These are phyloP conservation scores for Rhodotorula diobovata DNA, from an alignment of 768 basidiomycete genomes.

Conservation along the genomic window DNA sequence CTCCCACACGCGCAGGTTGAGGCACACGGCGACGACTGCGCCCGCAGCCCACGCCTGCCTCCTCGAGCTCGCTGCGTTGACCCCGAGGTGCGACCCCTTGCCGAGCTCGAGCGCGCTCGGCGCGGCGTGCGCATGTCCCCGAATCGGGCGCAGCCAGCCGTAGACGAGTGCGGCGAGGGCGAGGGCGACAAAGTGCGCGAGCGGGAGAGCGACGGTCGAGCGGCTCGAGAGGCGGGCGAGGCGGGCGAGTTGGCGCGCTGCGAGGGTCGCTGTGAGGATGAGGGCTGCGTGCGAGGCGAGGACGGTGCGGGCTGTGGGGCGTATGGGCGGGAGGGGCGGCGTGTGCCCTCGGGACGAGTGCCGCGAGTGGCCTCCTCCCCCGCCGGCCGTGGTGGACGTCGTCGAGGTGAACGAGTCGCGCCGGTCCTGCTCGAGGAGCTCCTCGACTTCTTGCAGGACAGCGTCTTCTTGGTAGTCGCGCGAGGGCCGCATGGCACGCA, in stretches of 20 bases:
- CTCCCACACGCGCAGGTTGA: conserved; percentile 18
- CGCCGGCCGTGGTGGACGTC: not conserved
- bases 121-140: no score
- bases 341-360: not conserved
- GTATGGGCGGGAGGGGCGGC: not conserved
- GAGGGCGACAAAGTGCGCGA: conserved; percentile 1
- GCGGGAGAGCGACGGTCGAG: conserved; percentile 1
- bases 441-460: not conserved
- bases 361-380: not conserved
- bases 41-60: conserved; percentile 4
- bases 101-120: not conserved
- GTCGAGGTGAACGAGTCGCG: not conserved
- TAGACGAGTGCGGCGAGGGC: not conserved
- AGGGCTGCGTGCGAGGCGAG: not conserved
- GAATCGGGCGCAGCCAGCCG: not conserved
- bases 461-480: not conserved
- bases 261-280: not conserved
- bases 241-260: conserved; percentile 4
- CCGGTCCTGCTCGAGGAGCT: not conserved
- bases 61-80: not conserved
- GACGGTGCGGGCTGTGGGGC: not conserved
- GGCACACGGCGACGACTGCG: not conserved
- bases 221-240: conserved; percentile 9
- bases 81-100: not conserved
- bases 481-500: not conserved